phyloP scores from a whole-genome alignment of 768 basidiomycete species.

The Rhodocollybia butyracea region DNA sequence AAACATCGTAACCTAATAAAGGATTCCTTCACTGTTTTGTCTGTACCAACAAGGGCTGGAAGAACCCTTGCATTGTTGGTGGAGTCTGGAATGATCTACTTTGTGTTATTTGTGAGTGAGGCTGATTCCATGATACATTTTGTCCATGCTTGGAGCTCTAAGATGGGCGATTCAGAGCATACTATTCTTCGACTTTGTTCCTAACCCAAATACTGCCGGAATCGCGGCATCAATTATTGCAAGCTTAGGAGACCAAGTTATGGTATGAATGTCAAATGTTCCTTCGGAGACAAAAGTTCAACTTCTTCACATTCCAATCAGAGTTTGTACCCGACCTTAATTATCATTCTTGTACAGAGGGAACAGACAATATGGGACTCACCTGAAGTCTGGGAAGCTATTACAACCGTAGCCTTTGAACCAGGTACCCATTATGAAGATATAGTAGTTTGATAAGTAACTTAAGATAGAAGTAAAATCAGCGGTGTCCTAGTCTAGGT shows the following conservation, averaged over 20 bases:
- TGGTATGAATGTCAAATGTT: neutral
- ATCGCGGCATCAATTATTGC: too few relatives aligned
- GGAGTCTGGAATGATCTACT: neutral
- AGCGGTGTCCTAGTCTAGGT: too few relatives aligned
- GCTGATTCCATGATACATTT: neutral
- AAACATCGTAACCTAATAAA: neutral
- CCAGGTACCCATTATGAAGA: too few relatives aligned
- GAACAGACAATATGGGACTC: neutral
- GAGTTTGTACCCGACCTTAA: neutral
- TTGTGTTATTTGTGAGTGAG: neutral
- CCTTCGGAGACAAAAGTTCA: neutral
- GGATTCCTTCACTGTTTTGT: neutral
- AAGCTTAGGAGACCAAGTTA: neutral
- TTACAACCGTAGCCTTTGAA: too few relatives aligned
- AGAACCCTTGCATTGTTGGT: neutral
- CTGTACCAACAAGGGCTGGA: neutral
- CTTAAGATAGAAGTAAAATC: too few relatives aligned
- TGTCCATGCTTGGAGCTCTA: too few relatives aligned
- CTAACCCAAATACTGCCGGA: neutral
- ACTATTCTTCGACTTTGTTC: neutral
- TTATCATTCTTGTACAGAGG: neutral
- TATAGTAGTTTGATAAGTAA: too few relatives aligned
- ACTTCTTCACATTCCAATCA: neutral
- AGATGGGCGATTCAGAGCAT: too few relatives aligned
- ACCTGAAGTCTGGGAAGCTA: neutral